Percentiles rank a stretch among this genome's conserved stretches.
Conservation (phyloP, 2,329 filamentous ascomycete species). For the Aureobasidium sp. region DNA sequence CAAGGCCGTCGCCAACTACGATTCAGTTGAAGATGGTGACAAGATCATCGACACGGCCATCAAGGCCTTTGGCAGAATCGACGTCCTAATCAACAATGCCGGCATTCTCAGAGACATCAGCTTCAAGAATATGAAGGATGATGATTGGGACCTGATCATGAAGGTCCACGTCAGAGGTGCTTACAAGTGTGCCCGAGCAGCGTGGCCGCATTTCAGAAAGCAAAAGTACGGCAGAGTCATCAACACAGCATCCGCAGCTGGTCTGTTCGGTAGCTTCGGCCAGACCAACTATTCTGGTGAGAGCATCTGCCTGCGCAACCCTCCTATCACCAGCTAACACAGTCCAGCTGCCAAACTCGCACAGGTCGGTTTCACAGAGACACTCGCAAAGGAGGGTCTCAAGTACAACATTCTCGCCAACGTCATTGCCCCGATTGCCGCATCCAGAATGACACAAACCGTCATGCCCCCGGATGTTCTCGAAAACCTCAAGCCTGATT, state of each 20-base stretch:
- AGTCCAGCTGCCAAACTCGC: constrained; percentile 75
- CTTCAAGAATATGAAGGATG: constrained; percentile 98
- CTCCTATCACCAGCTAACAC: constrained; percentile 24
- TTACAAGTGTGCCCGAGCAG: constrained; percentile 91
- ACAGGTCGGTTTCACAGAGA: constrained; percentile 95
- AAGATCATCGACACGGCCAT: constrained; percentile 88
- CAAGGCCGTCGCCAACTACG: constrained; percentile 96
- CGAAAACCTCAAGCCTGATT: constrained; percentile 79
- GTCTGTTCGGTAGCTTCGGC: constrained; percentile 91
- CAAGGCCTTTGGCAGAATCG: constrained; percentile 74
- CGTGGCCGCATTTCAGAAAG: constrained; percentile 96
- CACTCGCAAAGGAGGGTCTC: constrained; percentile 89
- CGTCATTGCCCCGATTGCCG: constrained; percentile 90
- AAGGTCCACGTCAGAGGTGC: constrained; percentile 87
- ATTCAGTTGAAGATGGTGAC: constrained; percentile 87
- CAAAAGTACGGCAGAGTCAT: constrained; percentile 97
- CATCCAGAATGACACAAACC: constrained; percentile 90
- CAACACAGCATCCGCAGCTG: constrained; percentile 93
- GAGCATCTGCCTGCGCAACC: constrained; percentile 21
- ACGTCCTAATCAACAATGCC: constrained; percentile 95
- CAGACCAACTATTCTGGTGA: constrained; percentile 87
- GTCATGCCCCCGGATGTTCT: constrained; percentile 93
- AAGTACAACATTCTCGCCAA: constrained; percentile 98
- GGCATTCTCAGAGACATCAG: constrained; percentile 90
- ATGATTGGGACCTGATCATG: constrained; percentile 94